Evolutionary conservation across 305 asterid species (phyloP).

Genomic region (Solanum hybrid): DNA sequence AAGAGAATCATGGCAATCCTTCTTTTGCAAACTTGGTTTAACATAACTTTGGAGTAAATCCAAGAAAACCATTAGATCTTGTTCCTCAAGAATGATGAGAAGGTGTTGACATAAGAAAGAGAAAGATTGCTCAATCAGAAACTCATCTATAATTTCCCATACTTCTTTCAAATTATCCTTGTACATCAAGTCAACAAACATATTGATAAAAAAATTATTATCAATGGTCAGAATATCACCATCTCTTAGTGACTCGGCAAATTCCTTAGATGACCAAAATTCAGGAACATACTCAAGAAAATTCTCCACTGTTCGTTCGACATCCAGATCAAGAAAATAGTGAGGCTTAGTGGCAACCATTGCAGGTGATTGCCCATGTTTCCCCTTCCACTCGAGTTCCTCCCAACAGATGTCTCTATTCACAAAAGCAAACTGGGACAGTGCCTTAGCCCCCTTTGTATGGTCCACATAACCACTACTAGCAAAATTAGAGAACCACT

Average conservation of each 20-base stretch:
- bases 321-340: slow-evolving; percentile 95
- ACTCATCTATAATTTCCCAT: slow-evolving; percentile 73
- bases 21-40: slow-evolving; percentile 33
- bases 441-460: slow-evolving; percentile 86
- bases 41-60: slow-evolving; percentile 55
- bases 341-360: slow-evolving; percentile 99
- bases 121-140: slow-evolving; percentile 70
- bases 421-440: slow-evolving; percentile 85
- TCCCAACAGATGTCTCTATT: slow-evolving; percentile 97
- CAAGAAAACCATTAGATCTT: slow-evolving; percentile 53
- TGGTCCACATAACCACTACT: slow-evolving; percentile 50
- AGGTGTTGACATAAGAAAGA: slow-evolving; percentile 79
- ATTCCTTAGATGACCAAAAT: slow-evolving; percentile 88
- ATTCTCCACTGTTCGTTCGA: slow-evolving; percentile 76
- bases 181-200: slow-evolving; percentile 77
- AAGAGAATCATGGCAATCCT: slow-evolving; percentile 20
- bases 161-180: slow-evolving; percentile 59
- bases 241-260: slow-evolving; percentile 78
- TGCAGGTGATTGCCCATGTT: slow-evolving; percentile 98
- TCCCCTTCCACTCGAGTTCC: slow-evolving; percentile 98
- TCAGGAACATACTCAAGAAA: slow-evolving; percentile 90
- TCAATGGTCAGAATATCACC: slow-evolving; percentile 69
- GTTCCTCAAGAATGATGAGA: slow-evolving; percentile 71
- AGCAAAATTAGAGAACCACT: slow-evolving; percentile 83
- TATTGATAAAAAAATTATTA: slow-evolving; percentile 49